A percentile compares a stretch with the other conserved stretches of the same genome.
phyloP scores from a whole-genome alignment of 2,329 filamentous ascomycete genomes.

The Pezicula neosporulosa region DNA sequence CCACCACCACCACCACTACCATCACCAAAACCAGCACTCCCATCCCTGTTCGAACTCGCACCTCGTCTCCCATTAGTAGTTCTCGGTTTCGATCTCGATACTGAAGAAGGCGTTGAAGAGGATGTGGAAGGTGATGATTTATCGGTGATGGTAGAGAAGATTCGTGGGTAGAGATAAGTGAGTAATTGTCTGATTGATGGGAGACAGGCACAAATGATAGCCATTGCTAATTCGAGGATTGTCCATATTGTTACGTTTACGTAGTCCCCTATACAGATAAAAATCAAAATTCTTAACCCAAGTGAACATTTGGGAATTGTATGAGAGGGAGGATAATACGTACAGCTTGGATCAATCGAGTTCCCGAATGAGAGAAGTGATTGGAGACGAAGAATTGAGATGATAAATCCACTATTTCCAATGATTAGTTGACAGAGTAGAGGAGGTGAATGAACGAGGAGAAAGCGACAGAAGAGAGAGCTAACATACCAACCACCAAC shows the following conservation, averaged over 20 bases:
- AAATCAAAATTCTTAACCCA: too few relatives aligned
- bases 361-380: slow-evolving; percentile 11
- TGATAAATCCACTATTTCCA: slow-evolving; percentile 5
- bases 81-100: too few relatives aligned
- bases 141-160: too few relatives aligned
- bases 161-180: too few relatives aligned
- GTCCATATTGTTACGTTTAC: slow-evolving; percentile 29
- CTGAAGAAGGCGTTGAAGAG: too few relatives aligned
- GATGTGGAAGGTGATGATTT: too few relatives aligned
- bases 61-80: too few relatives aligned
- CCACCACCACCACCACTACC: too few relatives aligned
- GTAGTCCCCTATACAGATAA: slow-evolving; percentile 17
- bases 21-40: too few relatives aligned
- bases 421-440: not conserved
- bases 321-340: not conserved
- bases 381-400: slow-evolving; percentile 9
- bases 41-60: too few relatives aligned
- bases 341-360: slow-evolving; percentile 11
- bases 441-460: not conserved
- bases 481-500: slow-evolving; percentile 60
- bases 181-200: slow-evolving; percentile 28
- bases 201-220: slow-evolving; percentile 39
- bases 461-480: slow-evolving; percentile 5
- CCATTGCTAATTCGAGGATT: slow-evolving; percentile 27
- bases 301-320: too few relatives aligned